These are phyloP conservation scores for Blumeriella jaapii DNA, from an alignment of 2,329 filamentous ascomycete genomes.

Conservation along the genomic window DNA sequence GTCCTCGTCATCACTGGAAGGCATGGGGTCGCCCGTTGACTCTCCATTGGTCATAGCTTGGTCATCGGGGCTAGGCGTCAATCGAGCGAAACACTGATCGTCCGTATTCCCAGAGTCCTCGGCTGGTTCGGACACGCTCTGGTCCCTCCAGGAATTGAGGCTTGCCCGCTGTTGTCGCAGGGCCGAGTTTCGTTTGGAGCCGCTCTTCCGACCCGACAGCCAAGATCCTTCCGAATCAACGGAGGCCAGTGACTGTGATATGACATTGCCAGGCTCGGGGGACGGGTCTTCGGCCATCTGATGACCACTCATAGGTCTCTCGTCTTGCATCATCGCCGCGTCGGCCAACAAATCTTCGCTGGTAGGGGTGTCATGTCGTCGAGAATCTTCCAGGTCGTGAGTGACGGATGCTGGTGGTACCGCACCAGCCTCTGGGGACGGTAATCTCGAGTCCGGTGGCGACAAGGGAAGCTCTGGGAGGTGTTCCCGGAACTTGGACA, in stretches of 20 bases:
- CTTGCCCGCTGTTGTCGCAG: conserved; percentile 30
- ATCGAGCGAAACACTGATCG: conserved; percentile 61
- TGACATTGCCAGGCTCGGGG: conserved; percentile 37
- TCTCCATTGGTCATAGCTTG: conserved; percentile 28
- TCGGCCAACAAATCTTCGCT: conserved; percentile 34
- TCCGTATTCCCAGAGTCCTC: conserved; percentile 56
- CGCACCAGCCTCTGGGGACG: conserved; percentile 58
- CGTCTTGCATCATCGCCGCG: conserved; percentile 27
- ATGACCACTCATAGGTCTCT: conserved; percentile 36
- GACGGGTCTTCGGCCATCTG: conserved; percentile 33
- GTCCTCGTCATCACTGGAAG: conserved; percentile 49
- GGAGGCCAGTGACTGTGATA: conserved; percentile 81
- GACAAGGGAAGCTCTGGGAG: conserved; percentile 77
- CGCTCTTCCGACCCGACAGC: conserved; percentile 63
- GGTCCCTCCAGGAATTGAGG: conserved; percentile 31
- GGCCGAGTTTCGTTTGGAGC: conserved; percentile 36
- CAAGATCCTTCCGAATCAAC: conserved; percentile 94
- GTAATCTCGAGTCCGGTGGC: conserved; percentile 71
- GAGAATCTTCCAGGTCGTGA: conserved; percentile 21
- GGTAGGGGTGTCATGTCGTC: conserved; percentile 37
- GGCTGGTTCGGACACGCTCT: conserved; percentile 46
- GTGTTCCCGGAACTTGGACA: conserved; percentile 87
- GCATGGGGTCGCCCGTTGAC: conserved; percentile 36
- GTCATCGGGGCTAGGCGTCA: conserved; percentile 31
- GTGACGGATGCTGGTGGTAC: conserved; percentile 21